Evolutionary conservation across 768 basidiomycete genomes (phyloP).

Genomic region (Suillus subluteus): DNA sequence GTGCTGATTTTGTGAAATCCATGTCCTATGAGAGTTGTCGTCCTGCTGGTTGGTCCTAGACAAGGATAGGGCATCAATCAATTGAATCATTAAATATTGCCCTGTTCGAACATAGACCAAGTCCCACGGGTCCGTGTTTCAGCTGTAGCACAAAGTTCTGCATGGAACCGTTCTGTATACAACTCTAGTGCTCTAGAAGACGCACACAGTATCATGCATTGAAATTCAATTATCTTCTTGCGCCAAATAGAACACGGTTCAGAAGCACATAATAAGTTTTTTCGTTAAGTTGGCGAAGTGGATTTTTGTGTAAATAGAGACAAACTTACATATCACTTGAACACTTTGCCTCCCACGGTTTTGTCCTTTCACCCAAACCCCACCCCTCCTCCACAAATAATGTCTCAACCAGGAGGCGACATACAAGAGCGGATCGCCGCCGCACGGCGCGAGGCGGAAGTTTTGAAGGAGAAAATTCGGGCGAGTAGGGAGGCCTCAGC

Average conservation of each 20-base stretch:
- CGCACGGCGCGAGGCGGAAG: conserved; percentile 95
- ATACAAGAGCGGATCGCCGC: conserved; percentile 94
- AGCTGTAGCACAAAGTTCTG: not conserved
- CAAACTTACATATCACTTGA: conserved; percentile 11
- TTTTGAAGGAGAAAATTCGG: conserved; percentile 97
- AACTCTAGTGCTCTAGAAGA: not conserved
- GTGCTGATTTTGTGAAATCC: not conserved
- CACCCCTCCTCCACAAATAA: conserved; percentile 32
- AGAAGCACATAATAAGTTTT: not conserved
- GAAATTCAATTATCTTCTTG: not conserved
- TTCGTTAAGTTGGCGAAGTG: not conserved
- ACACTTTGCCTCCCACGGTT: conserved; percentile 8
- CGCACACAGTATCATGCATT: too few relatives aligned
- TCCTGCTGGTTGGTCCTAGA: not conserved
- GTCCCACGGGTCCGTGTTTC: conserved; percentile 1
- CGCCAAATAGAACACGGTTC: not conserved
- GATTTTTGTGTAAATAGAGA: not conserved
- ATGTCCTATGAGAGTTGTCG: not conserved
- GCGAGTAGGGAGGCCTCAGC: conserved; percentile 95
- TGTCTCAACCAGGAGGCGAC: conserved; percentile 83
- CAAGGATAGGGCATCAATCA: not conserved
- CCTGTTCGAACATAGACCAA: not conserved
- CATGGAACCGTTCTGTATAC: not conserved
- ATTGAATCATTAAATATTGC: not conserved
- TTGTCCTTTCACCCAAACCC: conserved; percentile 6